Base-by-base conservation (phyloP, 2,329 filamentous ascomycete species). In the Cadophora gregata region DNA sequence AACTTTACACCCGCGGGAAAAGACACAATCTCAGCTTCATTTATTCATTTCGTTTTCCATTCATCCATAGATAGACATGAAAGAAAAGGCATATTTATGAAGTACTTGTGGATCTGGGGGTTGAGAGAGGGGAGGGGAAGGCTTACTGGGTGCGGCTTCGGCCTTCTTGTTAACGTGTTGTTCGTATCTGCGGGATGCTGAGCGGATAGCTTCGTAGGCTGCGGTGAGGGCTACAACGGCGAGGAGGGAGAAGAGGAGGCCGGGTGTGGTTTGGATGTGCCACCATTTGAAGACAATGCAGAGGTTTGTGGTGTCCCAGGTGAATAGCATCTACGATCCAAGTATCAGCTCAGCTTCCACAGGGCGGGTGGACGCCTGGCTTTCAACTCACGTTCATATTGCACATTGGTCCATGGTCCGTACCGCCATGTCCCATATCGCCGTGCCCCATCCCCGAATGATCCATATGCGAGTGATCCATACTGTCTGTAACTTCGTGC, bases 231-330 rank as follows among this genome's bases (percentile, higher is more conserved):
- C 85, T 67, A 96, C 86, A 74, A 99, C 90, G 72, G 88, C 92
- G 72, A 96, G 74, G 68, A 99, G 89, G 31, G 95, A 97, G 75
- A 93, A 79, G 78, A 97, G 75, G 66, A 99, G 90, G 38, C 91
- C 91, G 62, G 86, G 76, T 3, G 89, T 89, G 68, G 90, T 89
- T 69, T 86, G 89, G 79, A 99, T 82, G 81, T 92, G 94, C 96
- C 96, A 99, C 80, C 90, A 88, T 74, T 85, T 86, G 84, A 98
- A 99, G 79, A 99, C 88, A 80, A 99, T 96, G 85, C 96, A 99
- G 71, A 99, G 92, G 81, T 98, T 91, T 65, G 85, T 87, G 2
- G 94, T 95, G 79, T 93, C 88, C 95, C 95, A 99, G 69, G 93
- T 98, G 83, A 99, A 99, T 72, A 98, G 88, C 95, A 97, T 98